phyloP scores from a whole-genome alignment of 2,329 filamentous ascomycete species.

The Drechslerella coelobrocha region DNA sequence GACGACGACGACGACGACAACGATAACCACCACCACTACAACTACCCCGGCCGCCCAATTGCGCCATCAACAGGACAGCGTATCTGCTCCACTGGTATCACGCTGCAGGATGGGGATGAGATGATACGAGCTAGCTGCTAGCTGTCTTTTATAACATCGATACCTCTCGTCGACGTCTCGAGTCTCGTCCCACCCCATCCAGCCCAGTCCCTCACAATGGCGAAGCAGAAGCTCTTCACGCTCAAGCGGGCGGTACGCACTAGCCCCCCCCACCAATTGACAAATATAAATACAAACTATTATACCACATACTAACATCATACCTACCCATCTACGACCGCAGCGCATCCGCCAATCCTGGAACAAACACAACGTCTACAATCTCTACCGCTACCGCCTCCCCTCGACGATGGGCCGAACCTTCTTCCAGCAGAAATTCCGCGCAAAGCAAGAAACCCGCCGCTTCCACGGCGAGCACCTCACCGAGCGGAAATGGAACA shows the following conservation, averaged over 20 bases:
- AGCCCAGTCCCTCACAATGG: constrained; percentile 21
- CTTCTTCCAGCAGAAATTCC: constrained; percentile 99
- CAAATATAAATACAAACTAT: background rate
- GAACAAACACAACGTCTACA: constrained; percentile 98
- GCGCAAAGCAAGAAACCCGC: constrained; percentile 80
- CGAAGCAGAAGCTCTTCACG: constrained; percentile 30
- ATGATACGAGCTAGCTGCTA: too few relatives aligned
- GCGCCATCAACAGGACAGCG: too few relatives aligned
- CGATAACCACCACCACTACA: too few relatives aligned
- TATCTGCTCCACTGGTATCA: too few relatives aligned
- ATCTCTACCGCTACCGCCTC: constrained; percentile 68
- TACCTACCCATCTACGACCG: background rate
- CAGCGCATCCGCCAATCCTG: constrained; percentile 95
- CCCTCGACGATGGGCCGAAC: constrained; percentile 65
- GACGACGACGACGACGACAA: too few relatives aligned
- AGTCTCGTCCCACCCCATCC: background rate
- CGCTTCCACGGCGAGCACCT: constrained; percentile 96
- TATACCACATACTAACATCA: background rate
- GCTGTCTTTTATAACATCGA: too few relatives aligned
- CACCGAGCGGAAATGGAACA: constrained; percentile 89
- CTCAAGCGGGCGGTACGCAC: constrained; percentile 44
- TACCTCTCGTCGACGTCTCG: background rate
- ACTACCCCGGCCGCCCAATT: too few relatives aligned
- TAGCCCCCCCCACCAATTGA: constrained; percentile 5
- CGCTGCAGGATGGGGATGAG: too few relatives aligned